Evolutionary conservation across 768 basidiomycete species (phyloP).

Genomic region (Podaxis pistillaris): DNA sequence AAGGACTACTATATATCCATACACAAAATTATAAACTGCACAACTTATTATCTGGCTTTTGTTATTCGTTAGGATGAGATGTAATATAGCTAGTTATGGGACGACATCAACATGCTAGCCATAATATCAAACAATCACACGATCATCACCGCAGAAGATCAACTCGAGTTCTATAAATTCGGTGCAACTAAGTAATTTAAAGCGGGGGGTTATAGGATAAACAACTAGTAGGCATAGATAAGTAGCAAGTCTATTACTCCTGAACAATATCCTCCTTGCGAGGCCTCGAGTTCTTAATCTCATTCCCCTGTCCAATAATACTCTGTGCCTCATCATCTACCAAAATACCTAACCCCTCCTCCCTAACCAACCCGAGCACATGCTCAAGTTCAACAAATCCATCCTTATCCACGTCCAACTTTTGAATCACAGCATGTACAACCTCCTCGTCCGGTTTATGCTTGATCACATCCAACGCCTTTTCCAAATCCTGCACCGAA

Average conservation of each 20-base stretch:
- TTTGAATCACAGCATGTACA: slow-evolving; percentile 83
- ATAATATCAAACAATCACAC: not conserved
- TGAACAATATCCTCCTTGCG: slow-evolving; percentile 96
- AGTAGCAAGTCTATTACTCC: slow-evolving; percentile 38
- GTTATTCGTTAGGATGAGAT: slow-evolving; percentile 4
- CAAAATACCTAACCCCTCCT: slow-evolving; percentile 84
- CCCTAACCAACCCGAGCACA: slow-evolving; percentile 82
- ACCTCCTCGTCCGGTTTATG: slow-evolving; percentile 91
- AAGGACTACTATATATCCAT: not conserved
- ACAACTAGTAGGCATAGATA: not conserved
- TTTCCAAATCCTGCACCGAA: slow-evolving; percentile 83
- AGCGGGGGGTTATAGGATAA: not conserved
- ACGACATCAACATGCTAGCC: not conserved
- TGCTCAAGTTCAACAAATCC: slow-evolving; percentile 96
- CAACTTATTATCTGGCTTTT: not conserved
- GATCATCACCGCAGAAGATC: not conserved
- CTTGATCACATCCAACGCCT: slow-evolving; percentile 89
- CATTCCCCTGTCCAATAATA: slow-evolving; percentile 79
- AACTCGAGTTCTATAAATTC: not conserved
- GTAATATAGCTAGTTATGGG: slow-evolving; percentile 2
- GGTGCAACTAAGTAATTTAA: not conserved
- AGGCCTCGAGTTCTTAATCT: slow-evolving; percentile 78
- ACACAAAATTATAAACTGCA: not conserved
- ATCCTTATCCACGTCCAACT: slow-evolving; percentile 94
- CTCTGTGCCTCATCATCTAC: slow-evolving; percentile 83